Evolutionary conservation across 148 eudicot genomes (phyloP), one percentile per base, ranked within the genome.

Genomic region (Rhododendron vialii): DNA sequence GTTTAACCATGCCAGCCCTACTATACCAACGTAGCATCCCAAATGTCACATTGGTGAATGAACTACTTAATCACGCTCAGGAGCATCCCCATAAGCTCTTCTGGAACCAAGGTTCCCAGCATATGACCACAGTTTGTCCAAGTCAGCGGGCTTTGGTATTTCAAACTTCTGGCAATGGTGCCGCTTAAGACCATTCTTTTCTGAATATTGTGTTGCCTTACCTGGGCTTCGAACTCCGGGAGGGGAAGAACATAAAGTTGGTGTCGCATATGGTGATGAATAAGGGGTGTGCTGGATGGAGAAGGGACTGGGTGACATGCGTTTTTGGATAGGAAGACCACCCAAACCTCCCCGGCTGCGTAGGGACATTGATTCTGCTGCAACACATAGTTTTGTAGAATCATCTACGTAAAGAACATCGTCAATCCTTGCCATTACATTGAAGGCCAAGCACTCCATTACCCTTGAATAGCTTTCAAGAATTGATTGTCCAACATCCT

Each of bases 401-500:
- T 97, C 99, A 61, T 97, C 99, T 22, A 92, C 98, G 74, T 83
- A 95, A 65, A 95, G 59, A 22, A 94, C 92, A 67, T 94, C 96
- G 24, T 97, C 98, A 28, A 97, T 97, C 86, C 99, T 92, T 3
- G 99, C 98, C 90, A 94, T 93, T 71, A 94, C 90, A 89, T 97
- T 97, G 84, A 95, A 97, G 48, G 99, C 99, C 86, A 97, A 90
- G 89, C 99, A 94, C 91, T 97, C 99, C 90, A 90, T 91, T n/a
- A 97, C 99, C 89, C 99, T 92, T 33, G 99, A 97, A 75, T 97
- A 97, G 95, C 99, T 97, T 88, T 97, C 99, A 20, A 97, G 98
- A 82, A 97, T 95, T 36, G 99, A 92, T 77, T 97, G 99, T 61
- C 99, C 99, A 30, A 97, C 98, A 82, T 97, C 99, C 99, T 97